Evolutionary conservation across 202 grass and related monocot genomes (phyloP).

Genomic region (Setaria viridis): DNA sequence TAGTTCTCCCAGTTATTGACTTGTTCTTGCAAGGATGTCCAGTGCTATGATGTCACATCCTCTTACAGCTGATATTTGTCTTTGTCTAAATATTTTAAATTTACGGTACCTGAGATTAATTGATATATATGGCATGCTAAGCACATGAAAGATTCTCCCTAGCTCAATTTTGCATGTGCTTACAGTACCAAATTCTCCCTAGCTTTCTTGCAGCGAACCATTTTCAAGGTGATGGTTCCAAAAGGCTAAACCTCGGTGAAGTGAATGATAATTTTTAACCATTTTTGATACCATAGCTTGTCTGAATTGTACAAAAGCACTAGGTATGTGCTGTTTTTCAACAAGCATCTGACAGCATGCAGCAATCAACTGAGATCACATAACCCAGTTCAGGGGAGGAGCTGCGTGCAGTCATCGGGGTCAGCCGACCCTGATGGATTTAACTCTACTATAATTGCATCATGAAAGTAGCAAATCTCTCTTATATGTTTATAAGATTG

Average conservation of each 20-base stretch:
- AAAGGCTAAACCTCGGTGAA: neutral
- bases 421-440: no score
- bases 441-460: no score
- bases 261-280: neutral
- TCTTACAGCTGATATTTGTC: slow-evolving; percentile 11
- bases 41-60: neutral
- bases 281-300: neutral
- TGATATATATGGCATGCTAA: slow-evolving; percentile 10
- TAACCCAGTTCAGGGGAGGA: neutral
- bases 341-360: neutral
- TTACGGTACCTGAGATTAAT: neutral
- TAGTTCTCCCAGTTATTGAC: neutral
- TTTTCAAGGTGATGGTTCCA: slow-evolving; percentile 20
- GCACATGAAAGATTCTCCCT: neutral
- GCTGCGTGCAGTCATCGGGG: no score
- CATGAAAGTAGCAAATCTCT: no score
- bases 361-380: slow-evolving; percentile 5
- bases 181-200: neutral
- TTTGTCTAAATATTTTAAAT: neutral
- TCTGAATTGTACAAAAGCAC: slow-evolving; percentile 25
- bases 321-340: neutral
- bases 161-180: slow-evolving; percentile 4
- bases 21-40: neutral
- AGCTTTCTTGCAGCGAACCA: neutral
- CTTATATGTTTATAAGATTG: no score